A percentile compares a stretch with the other conserved stretches of the same genome.
Evolutionary conservation across 257 asterid species (phyloP).

Genomic region (Eucommia ulmoides): DNA sequence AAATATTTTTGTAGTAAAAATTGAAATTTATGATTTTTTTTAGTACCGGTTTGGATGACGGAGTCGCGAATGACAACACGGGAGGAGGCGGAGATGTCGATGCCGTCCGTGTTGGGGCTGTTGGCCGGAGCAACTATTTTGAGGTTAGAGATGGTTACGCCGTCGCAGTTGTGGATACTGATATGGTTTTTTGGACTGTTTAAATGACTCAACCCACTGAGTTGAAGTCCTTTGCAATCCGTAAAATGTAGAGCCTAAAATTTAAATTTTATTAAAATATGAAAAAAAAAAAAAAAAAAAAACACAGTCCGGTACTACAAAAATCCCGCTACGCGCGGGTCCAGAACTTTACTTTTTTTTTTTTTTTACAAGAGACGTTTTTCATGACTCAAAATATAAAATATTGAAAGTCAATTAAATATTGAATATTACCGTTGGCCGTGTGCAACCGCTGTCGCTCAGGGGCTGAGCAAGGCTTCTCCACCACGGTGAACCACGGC

Average conservation of each 20-base stretch:
- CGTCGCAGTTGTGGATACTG: conserved; percentile 22
- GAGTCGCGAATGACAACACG: conserved; percentile 23
- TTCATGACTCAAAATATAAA: not conserved
- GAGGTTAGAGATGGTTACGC: conserved; percentile 26
- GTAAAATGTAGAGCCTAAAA: conserved; percentile 47
- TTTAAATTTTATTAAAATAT: too few species aligned
- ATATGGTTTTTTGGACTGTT: conserved; percentile 47
- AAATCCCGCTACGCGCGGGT: not conserved
- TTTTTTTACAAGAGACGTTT: too few species aligned
- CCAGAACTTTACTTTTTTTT: too few species aligned
- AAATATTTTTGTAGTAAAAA: too few species aligned
- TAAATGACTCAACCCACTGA: conserved; percentile 32
- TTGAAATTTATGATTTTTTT: too few species aligned
- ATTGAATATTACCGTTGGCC: conserved; percentile 38
- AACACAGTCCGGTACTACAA: too few species aligned
- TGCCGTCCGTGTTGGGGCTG: conserved; percentile 65
- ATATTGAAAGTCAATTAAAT: not conserved
- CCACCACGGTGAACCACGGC: conserved; percentile 57
- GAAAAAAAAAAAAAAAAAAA: too few species aligned
- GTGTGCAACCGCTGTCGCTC: conserved; percentile 43
- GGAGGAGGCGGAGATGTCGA: conserved; percentile 33
- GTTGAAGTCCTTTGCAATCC: conserved; percentile 34
- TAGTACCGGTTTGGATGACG: conserved; percentile 53
- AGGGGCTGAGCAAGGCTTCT: too few species aligned
- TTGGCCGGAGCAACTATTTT: conserved; percentile 38